Evolutionary conservation across 768 basidiomycete species (phyloP), one percentile per base, ranked within the genome.

Genomic region (Tulasnella sp.): DNA sequence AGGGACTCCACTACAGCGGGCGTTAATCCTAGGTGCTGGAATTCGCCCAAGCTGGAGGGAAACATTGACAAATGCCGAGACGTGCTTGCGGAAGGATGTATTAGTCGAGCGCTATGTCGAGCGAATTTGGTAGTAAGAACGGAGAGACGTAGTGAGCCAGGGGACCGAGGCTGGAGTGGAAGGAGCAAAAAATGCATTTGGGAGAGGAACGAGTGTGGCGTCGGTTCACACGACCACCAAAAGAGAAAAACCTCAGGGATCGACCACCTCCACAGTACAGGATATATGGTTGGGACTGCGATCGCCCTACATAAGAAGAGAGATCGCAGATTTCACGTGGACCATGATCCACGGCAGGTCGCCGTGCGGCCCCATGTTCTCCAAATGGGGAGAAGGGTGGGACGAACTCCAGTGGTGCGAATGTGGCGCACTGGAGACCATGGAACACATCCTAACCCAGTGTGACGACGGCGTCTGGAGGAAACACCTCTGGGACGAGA

Each of bases 231-330:
- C 58, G 58, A n/a, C 21, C 27, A 10, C 58, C 58, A 62, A 62
- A 62, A 21, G n/a, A 62, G 58, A 62, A 3, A 9, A 14, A 62
- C 58, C 58, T 62, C 58, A 62, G 58, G 58, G 58, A n/a, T 31
- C 58, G 27, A n/a, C 39, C 39, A 6, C 84, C 84, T 88, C 87
- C 86, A 91, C 81, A n/a, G n/a, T n/a, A n/a, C n/a, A n/a, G n/a
- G n/a, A n/a, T n/a, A n/a, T n/a, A n/a, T n/a, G n/a, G n/a, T n/a
- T n/a, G n/a, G n/a, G n/a, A n/a, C n/a, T n/a, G n/a, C n/a, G n/a
- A n/a, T n/a, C n/a, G n/a, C n/a, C n/a, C n/a, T n/a, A n/a, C n/a
- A n/a, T n/a, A n/a, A n/a, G n/a, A n/a, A n/a, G n/a, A n/a, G n/a
- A n/a, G n/a, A n/a, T n/a, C n/a, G n/a, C n/a, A n/a, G n/a, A n/a